Percentiles rank a stretch among this genome's conserved stretches.
Evolutionary conservation across 768 basidiomycete species (phyloP).

Genomic region (Amanita pallidorosea): DNA sequence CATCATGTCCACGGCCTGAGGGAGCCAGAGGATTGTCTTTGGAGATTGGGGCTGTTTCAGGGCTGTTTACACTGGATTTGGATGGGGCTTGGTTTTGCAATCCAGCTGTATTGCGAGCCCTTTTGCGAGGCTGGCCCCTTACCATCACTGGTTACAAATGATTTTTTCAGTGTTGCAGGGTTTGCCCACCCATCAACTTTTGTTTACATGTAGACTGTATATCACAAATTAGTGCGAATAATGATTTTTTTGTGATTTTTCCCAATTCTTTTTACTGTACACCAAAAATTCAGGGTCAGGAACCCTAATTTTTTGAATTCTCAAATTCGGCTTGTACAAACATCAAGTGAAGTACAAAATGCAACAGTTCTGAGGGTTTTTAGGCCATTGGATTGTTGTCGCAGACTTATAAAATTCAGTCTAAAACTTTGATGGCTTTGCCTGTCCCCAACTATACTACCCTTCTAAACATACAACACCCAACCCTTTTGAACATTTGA

Average conservation of each 20-base stretch:
- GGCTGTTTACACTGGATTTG: background rate
- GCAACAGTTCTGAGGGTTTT: background rate
- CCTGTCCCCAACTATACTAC: too few species aligned
- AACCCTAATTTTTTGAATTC: background rate
- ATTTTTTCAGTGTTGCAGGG: background rate
- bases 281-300: background rate
- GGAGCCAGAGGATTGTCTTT: background rate
- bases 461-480: too few species aligned
- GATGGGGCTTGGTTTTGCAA: background rate
- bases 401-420: too few species aligned
- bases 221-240: background rate
- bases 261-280: background rate
- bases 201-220: background rate
- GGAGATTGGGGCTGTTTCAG: background rate
- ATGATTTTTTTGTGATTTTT: background rate
- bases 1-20: too few species aligned
- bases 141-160: conserved; percentile 1
- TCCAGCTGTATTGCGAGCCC: background rate
- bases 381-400: too few species aligned
- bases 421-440: too few species aligned
- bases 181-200: background rate
- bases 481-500: too few species aligned
- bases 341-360: background rate
- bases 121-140: background rate
- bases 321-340: background rate